Base-by-base conservation (phyloP, 169 alveolate genomes). In the Cytauxzoon felis region DNA sequence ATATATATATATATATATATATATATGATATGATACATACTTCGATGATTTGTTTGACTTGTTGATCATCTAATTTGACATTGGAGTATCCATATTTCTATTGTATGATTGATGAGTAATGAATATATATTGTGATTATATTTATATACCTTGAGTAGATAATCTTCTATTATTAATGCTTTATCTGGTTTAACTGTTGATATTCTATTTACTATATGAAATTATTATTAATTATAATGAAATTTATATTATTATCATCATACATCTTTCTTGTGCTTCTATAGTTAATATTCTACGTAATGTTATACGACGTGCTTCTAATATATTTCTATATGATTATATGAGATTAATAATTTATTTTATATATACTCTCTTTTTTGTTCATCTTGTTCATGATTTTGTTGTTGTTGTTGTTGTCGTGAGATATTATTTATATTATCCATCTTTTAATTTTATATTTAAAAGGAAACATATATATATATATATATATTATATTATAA, bases 191-290 rank as follows among this genome's bases (percentile, higher is more conserved):
- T 75, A 30, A 75, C 85, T 42, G 42, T 75, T n/a, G 85, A 60
- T 41, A 75, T 75, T 13, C 85, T 62, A 67, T 75, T 63, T 1
- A 75, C 85, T 75, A 57, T 19, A 40, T 6, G n/a, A 30, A 24
- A 21, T 59, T 26, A 8, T 13, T 5, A 13, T 0, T 8, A 13
- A 6, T 8, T 4, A 6, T 19, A 24, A 30, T 33, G 7, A 21
- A 16, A 13, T n/a, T n/a, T n/a, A n/a, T n/a, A n/a, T n/a, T n/a
- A n/a, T n/a, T n/a, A n/a, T n/a, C n/a, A n/a, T 27, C 79, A 27
- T 64, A 75, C 85, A 60, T 75, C 85, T 34, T 48, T 75, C 85
- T 43, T 64, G 78, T 4, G 85, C 85, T 18, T 75, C 85, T 51
- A 64, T 68, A 5, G 85, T 75, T 41, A 75, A 58, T 8, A 75